These are phyloP conservation scores for Barnettozyma siamensis DNA, from an alignment of 805 yeast species.

Conservation along the genomic window DNA sequence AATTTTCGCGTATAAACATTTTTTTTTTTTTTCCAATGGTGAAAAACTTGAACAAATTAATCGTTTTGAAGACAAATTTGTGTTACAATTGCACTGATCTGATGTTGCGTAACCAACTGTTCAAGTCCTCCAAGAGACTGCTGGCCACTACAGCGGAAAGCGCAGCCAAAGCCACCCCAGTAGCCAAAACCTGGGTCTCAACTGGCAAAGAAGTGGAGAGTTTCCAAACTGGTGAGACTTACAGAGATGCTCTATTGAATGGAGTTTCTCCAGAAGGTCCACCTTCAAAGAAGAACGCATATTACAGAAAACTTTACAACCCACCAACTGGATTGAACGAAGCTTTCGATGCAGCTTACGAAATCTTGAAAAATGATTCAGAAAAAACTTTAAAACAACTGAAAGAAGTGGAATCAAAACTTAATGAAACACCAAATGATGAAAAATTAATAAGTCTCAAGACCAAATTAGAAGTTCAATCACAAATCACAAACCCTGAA, in stretches of 20 bases:
- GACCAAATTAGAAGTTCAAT: conserved; percentile 40
- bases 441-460: conserved; percentile 21
- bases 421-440: conserved; percentile 15
- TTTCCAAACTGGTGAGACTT: conserved; percentile 18
- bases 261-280: conserved; percentile 43
- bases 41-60: not conserved
- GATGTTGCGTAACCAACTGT: conserved; percentile 10
- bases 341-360: conserved; percentile 66
- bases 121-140: conserved; percentile 11
- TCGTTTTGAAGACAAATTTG: not conserved
- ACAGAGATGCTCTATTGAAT: conserved; percentile 28
- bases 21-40: conserved; percentile 1
- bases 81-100: not conserved
- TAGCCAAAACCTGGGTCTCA: conserved; percentile 26
- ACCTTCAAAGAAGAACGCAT: conserved; percentile 38
- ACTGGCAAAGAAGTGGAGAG: conserved; percentile 20
- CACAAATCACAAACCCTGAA: conserved; percentile 80
- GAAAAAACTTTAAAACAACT: conserved; percentile 37
- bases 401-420: conserved; percentile 29
- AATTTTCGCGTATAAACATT: not conserved
- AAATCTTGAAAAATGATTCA: conserved; percentile 46
- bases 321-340: conserved; percentile 68
- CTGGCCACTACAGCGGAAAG: conserved; percentile 9
- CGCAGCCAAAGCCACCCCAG: not conserved
- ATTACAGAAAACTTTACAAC: conserved; percentile 46